Evolutionary conservation across 1,139 yeast species (phyloP).

Genomic region (Diutina scorzettiae): DNA sequence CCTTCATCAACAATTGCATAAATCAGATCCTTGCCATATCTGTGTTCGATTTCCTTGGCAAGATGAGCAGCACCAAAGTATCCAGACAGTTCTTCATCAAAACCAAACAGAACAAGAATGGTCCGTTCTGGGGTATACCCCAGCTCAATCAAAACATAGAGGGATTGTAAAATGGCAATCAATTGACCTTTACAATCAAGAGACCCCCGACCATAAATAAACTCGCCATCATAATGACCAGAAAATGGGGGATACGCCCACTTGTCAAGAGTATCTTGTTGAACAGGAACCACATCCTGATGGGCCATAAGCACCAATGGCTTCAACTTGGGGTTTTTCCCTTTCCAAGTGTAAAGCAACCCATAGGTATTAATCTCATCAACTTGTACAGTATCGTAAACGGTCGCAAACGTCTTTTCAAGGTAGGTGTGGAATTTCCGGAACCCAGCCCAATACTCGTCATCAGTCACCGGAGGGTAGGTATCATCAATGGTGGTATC

Average conservation of each 20-base stretch:
- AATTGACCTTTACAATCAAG: slow-evolving; percentile 11
- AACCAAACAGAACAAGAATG: slow-evolving; percentile 10
- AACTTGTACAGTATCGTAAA: slow-evolving; percentile 9
- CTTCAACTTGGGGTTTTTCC: not conserved
- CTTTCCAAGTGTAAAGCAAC: slow-evolving; percentile 2
- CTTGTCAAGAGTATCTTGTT: slow-evolving; percentile 1
- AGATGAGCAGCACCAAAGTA: slow-evolving; percentile 8
- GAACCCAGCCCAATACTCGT: slow-evolving; percentile 22
- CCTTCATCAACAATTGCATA: slow-evolving; percentile 11
- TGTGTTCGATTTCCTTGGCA: slow-evolving; percentile 8
- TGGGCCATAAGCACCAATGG: slow-evolving; percentile 4
- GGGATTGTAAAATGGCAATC: slow-evolving; percentile 10
- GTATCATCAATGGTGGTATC: slow-evolving; percentile 3
- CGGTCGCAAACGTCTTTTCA: slow-evolving; percentile 10
- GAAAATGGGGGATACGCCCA: slow-evolving; percentile 1
- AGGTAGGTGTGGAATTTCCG: slow-evolving; percentile 10
- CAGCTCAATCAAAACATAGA: slow-evolving; percentile 8
- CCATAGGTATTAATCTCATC: slow-evolving; percentile 6
- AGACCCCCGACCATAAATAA: slow-evolving; percentile 11
- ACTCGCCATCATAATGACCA: slow-evolving; percentile 9
- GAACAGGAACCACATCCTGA: not conserved
- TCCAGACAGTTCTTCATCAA: slow-evolving; percentile 11
- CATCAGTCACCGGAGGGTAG: slow-evolving; percentile 22
- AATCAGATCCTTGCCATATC: slow-evolving; percentile 9
- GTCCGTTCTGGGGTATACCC: slow-evolving; percentile 9